Evolutionary conservation across 1,139 yeast genomes (phyloP).

Genomic region (Yamadazyma epiphylla): DNA sequence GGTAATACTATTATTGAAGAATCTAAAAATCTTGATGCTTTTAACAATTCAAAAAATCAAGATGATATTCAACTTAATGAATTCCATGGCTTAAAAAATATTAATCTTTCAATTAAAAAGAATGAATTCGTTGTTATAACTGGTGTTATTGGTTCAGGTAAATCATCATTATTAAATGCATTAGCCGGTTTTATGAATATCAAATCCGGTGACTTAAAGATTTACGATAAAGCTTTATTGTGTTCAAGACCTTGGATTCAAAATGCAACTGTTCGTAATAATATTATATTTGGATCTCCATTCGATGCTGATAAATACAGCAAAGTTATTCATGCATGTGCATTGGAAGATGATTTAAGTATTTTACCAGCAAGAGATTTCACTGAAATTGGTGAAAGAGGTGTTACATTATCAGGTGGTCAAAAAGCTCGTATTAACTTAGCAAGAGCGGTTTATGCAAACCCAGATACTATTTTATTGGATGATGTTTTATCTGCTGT

Average conservation of each 20-base stretch:
- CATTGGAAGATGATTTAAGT: conserved; percentile 35
- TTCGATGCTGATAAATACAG: conserved; percentile 27
- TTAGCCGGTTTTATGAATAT: conserved; percentile 36
- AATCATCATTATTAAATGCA: conserved; percentile 32
- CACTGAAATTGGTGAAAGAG: conserved; percentile 43
- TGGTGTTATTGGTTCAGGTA: conserved; percentile 42
- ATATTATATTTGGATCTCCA: conserved; percentile 35
- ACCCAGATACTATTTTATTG: conserved; percentile 28
- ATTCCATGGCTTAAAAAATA: conserved; percentile 29
- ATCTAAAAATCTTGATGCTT: background rate
- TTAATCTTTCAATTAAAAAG: conserved; percentile 23
- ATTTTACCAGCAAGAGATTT: conserved; percentile 32
- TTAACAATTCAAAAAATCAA: conserved; percentile 1
- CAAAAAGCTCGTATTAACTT: conserved; percentile 41
- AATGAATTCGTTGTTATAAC: conserved; percentile 36
- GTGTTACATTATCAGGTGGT: conserved; percentile 41
- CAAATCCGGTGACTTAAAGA: conserved; percentile 20
- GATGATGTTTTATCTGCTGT: conserved; percentile 45
- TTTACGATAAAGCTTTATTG: conserved; percentile 26
- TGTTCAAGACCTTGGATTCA: conserved; percentile 44
- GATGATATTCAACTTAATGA: conserved; percentile 3
- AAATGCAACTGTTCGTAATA: conserved; percentile 41
- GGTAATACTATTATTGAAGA: background rate
- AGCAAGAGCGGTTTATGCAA: conserved; percentile 40
- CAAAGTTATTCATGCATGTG: conserved; percentile 33